Evolutionary conservation across 345 rosid genomes (phyloP).

Genomic region (Citrus mangshanensis): DNA sequence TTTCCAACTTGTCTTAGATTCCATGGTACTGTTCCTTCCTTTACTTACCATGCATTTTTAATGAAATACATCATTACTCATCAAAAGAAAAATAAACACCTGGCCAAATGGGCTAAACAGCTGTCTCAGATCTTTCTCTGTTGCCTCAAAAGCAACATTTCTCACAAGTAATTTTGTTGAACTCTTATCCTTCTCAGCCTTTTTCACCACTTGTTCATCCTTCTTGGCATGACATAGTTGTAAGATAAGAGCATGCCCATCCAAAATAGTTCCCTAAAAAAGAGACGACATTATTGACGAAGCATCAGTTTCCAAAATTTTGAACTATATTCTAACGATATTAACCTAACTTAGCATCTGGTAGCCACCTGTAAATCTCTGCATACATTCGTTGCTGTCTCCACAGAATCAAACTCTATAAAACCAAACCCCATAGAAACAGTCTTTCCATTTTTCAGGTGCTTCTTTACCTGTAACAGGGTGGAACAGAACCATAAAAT

Average conservation of each 20-base stretch:
- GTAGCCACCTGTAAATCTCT: conserved; percentile 68
- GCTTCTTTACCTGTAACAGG: conserved; percentile 69
- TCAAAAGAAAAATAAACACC: conserved; percentile 35
- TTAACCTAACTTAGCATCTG: not conserved
- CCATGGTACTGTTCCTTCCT: no score
- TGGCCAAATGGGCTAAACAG: conserved; percentile 93
- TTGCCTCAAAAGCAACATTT: conserved; percentile 96
- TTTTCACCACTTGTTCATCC: conserved; percentile 52
- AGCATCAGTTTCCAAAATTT: not conserved
- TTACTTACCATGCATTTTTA: not conserved
- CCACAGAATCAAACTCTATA: conserved; percentile 78
- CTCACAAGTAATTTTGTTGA: conserved; percentile 77
- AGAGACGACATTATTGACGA: not conserved
- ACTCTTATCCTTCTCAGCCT: conserved; percentile 56
- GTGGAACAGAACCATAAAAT: conserved; percentile 6
- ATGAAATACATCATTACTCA: not conserved
- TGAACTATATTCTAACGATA: not conserved
- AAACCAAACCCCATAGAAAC: conserved; percentile 93
- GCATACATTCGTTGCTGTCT: conserved; percentile 64
- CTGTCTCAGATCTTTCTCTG: conserved; percentile 82
- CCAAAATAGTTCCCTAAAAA: conserved; percentile 80
- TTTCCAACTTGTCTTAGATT: no score
- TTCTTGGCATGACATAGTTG: conserved; percentile 76
- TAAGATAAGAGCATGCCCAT: conserved; percentile 87
- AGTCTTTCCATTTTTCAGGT: conserved; percentile 73